phyloP scores from a whole-genome alignment of 2,329 filamentous ascomycete genomes.

The Fusarium mangiferae region DNA sequence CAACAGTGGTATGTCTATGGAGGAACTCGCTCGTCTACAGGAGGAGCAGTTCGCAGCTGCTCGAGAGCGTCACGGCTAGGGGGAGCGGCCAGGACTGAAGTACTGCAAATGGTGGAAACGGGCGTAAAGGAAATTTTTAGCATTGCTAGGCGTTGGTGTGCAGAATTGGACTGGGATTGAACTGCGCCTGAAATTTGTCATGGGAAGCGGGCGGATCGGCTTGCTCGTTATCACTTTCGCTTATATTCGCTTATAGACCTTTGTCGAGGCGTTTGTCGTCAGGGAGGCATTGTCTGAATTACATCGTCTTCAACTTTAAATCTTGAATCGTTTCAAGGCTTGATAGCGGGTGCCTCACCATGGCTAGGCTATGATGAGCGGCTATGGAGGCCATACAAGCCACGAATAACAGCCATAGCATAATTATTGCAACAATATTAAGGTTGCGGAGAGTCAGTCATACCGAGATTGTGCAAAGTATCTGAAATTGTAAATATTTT shows the following conservation, averaged over 20 bases:
- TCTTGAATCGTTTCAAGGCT: neutral
- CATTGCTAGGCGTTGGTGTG: conserved; percentile 51
- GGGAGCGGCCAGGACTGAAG: conserved; percentile 4
- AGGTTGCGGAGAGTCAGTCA: neutral
- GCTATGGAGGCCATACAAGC: neutral
- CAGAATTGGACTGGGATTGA: conserved; percentile 32
- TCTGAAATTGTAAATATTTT: neutral
- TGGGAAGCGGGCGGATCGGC: conserved; percentile 19
- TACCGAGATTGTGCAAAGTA: neutral
- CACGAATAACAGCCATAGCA: neutral
- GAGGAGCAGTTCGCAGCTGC: conserved; percentile 91
- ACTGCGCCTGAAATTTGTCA: conserved; percentile 27
- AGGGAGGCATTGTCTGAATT: neutral
- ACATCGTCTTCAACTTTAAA: neutral
- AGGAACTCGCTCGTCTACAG: conserved; percentile 88
- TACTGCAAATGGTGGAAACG: conserved; percentile 3
- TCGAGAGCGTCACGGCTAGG: conserved; percentile 50
- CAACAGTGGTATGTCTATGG: conserved; percentile 89
- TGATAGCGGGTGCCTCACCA: neutral
- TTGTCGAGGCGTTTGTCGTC: neutral
- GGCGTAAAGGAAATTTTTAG: conserved; percentile 43
- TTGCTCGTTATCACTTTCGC: conserved; percentile 38
- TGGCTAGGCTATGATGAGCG: neutral
- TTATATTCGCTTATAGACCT: conserved; percentile 43
- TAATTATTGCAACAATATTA: neutral